Evolutionary conservation across 2,329 filamentous ascomycete genomes (phyloP), one percentile per base, ranked within the genome.

Genomic region (Xylaria arbuscula): DNA sequence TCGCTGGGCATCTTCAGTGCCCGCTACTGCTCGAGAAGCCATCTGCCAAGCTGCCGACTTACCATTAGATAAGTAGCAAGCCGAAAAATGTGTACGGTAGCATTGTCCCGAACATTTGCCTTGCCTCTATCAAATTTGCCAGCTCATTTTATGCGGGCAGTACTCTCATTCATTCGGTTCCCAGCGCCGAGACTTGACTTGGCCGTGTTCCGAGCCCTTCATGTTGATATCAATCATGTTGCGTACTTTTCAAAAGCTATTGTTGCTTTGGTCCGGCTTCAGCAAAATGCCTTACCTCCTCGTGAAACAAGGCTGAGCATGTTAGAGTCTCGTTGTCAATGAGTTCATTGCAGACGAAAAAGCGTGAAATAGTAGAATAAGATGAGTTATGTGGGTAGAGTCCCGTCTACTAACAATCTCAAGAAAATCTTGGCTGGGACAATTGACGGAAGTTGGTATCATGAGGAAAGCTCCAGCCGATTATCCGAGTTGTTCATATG

Each of bases 131-230:
- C 45, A 34, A 34, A 5, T 38, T 32, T 62, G 51, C 56, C 64
- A 67, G 40, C 51, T 62, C 64, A 54, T 45, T 38, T 19, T 38
- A 11, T 64, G 68, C 61, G 57, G 68, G 61, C 60, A 56, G 19
- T 32, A n/a, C 19, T 58, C 48, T 55, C 17, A 70, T 62, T 50
- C 58, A 68, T 56, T 55, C 56, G 53, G 51, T 64, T 68, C 48
- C 28, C 15, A 15, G 24, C 47, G 55, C 36, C 68, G 4, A 54
- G 50, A 42, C 36, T 34, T 51, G 24, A 38, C n/a, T 64, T 51
- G 40, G 34, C 22, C n/a, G 36, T 38, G 28, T 61, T 53, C 36
- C 36, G 34, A 32, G 19, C n/a, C 17, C 28, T 34, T 51, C 10
- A 11, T 55, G 11, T 55, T 56, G 50, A 36, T 51, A 24, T 53